Evolutionary conservation across 1,139 yeast genomes (phyloP), one percentile per base, ranked within the genome.

Genomic region (Diutina pseudorugosa): DNA sequence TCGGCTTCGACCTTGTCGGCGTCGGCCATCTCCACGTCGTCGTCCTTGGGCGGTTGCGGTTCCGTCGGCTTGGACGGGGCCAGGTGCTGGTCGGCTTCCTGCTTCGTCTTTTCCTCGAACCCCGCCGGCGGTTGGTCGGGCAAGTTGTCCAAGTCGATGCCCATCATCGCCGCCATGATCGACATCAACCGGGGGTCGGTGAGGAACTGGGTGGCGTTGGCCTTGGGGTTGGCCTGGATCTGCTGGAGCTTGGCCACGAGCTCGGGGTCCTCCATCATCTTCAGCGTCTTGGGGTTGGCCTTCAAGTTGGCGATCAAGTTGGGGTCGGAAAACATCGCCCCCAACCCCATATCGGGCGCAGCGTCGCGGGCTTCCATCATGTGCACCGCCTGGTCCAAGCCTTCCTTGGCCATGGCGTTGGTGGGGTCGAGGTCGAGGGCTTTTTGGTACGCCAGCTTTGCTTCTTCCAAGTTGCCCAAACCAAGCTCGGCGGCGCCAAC

Each of bases 401-500:
- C 98, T 52, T 83, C 83, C 66, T 83, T 77, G 49, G 98, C 98
- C 81, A 89, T 88, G 54, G 89, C 83, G 65, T 93, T 94, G 55
- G 72, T 55, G 23, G 95, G 77, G 60, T 94, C 98, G 58, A 90
- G 69, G 63, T 85, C 86, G 58, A 94, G 72, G 4, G 97, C 96
- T 66, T 85, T 83, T 58, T 83, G 76, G 68, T 90, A 94, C 41
- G 86, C 76, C 51, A 70, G 70, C 60, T 80, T 80, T 47, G 94
- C 85, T 43, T 77, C 85, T 44, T 83, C 89, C 55, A 82, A 76
- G 57, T 87, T 79, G 20, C 91, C 91, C 57, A 86, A 74, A 16
- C 98, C 98, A 61, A 76, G 85, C 54, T 85, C 82, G 40, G 98
- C 98, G 58, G 97, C 93, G 54, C 90, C 99, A 51, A 87, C 85